Base-by-base conservation (phyloP, 768 basidiomycete species). In the Cubamyces sp. region DNA sequence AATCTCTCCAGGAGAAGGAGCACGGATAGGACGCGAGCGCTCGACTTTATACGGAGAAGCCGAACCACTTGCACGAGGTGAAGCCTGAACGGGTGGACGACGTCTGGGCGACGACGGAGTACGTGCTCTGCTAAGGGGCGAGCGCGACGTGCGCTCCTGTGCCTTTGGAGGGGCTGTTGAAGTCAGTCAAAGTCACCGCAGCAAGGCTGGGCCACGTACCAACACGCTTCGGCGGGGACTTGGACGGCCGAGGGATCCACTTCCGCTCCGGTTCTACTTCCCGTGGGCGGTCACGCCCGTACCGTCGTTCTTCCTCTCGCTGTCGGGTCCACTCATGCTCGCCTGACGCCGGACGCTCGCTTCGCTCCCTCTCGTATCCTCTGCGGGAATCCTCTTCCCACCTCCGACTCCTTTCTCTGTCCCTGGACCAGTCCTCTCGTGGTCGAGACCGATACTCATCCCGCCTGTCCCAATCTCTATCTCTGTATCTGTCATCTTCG, bases 211-310 rank as follows among this genome's bases (percentile, higher is more conserved):
- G 7, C 1, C 48, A 59, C 70, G 39, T 49, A 70, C 70, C 65
- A 25, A 69, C 62, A 9, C 66, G 60, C 5, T 66, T 68, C n/a
- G 70, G 70, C 3, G 70, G 70, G 0, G 70, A 69, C 60, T 54
- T 66, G 7, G 70, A 70, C 39, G 50, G 48, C 5, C 69, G 52
- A 15, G 69, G 60, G 0, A 65, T 18, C 69, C 69, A 70, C 7
- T 49, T 65, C 1, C 69, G 57, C 41, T 70, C 67, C 0, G 57
- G 61, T 25, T 64, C 61, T 6, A 57, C 37, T 21, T 62, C 59
- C 12, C 52, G 57, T 16, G 41, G 25, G 11, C 67, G 39, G 18
- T 66, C 66, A n/a, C 64, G 59, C 9, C 15, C 56, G 39, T 48
- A 49, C 14, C 67, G 50, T 37, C 67, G 40, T 11, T 66, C 65